Percentiles rank a stretch among this genome's conserved stretches.
Evolutionary conservation across 108 stramenopile species (phyloP).

Genomic region (Craspedostauros australis): DNA sequence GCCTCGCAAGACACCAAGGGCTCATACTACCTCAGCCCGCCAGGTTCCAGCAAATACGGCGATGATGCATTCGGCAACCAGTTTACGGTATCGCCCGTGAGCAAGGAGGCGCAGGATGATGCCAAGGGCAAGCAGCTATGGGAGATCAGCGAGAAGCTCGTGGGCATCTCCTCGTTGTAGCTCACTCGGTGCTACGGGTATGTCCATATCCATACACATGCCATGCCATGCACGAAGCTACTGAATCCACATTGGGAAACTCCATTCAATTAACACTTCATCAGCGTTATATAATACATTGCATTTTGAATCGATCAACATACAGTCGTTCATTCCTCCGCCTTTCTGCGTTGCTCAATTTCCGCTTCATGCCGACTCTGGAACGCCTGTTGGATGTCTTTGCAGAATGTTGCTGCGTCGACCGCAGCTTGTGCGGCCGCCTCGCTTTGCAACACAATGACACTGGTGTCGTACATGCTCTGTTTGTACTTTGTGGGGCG

Average conservation of each 20-base stretch:
- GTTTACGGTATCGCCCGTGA: slow-evolving; percentile 42
- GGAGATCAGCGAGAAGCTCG: slow-evolving; percentile 68
- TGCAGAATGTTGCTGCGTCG: slow-evolving; percentile 30
- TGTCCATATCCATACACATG: neutral
- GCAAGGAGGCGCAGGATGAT: slow-evolving; percentile 70
- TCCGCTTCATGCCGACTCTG: slow-evolving; percentile 49
- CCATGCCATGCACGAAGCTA: too few relatives aligned
- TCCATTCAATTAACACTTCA: too few relatives aligned
- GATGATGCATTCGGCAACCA: slow-evolving; percentile 71
- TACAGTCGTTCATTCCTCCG: too few relatives aligned
- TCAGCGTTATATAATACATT: too few relatives aligned
- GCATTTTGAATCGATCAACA: too few relatives aligned
- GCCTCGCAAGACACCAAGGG: slow-evolving; percentile 39
- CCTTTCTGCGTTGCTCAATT: slow-evolving; percentile 18
- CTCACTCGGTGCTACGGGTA: neutral
- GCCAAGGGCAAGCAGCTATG: slow-evolving; percentile 64
- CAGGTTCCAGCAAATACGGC: slow-evolving; percentile 74
- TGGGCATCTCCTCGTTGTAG: slow-evolving; percentile 28
- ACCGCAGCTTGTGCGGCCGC: neutral
- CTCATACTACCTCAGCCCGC: slow-evolving; percentile 48
- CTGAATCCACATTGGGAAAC: too few relatives aligned
- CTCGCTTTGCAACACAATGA: slow-evolving; percentile 51
- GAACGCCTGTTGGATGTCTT: slow-evolving; percentile 40
- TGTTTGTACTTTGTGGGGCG: slow-evolving; percentile 66
- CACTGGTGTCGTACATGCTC: slow-evolving; percentile 59